These are phyloP conservation scores for Rostrohypoxylon terebratum DNA, from an alignment of 495 filamentous ascomycete genomes.

Conservation along the genomic window DNA sequence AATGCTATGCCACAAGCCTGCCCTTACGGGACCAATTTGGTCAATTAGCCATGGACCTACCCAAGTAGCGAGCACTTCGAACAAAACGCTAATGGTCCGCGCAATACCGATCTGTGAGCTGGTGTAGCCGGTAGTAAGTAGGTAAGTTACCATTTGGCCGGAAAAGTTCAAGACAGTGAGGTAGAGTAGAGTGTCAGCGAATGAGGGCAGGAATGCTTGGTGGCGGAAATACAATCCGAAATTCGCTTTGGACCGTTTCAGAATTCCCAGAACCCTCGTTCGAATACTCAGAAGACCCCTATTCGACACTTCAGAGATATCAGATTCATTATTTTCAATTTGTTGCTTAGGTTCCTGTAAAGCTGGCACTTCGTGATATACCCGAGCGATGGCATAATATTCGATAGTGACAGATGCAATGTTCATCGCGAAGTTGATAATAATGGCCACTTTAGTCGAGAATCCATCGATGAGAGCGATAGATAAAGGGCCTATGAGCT, in stretches of 20 bases:
- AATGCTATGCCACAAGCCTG: neutral
- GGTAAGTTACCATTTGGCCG: constrained; percentile 2
- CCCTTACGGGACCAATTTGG: neutral
- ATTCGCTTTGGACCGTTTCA: neutral
- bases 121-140: neutral
- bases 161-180: constrained; percentile 3
- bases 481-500: neutral
- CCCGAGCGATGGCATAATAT: neutral
- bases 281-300: neutral
- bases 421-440: constrained; percentile 5
- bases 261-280: neutral
- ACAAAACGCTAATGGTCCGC: neutral
- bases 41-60: neutral
- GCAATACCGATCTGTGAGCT: neutral
- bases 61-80: constrained; percentile 4
- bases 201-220: neutral
- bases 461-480: constrained; percentile 2
- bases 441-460: neutral
- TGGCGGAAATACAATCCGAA: neutral
- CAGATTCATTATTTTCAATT: neutral
- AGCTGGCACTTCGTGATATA: neutral
- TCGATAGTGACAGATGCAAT: constrained; percentile 6
- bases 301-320: neutral
- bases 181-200: neutral
- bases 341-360: neutral